These are phyloP conservation scores for Zymoseptoria pseudotritici DNA, from an alignment of 2,329 filamentous ascomycete genomes.

Conservation along the genomic window DNA sequence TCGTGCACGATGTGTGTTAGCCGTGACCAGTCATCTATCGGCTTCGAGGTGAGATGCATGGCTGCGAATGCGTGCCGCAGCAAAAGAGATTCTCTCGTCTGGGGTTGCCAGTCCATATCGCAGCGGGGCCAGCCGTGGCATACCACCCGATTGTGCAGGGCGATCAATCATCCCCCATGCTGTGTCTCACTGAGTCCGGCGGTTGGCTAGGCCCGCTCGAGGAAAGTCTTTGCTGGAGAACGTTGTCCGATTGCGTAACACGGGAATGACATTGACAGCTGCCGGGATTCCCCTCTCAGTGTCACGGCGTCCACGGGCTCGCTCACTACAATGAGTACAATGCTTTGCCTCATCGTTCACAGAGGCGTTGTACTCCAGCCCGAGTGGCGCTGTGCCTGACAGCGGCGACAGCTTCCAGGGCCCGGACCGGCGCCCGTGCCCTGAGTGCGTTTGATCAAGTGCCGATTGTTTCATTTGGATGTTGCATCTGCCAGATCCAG, in stretches of 20 bases:
- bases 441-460: not conserved
- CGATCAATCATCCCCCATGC: not conserved
- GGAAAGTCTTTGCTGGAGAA: not conserved
- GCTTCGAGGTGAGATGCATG: not conserved
- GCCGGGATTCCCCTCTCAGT: not conserved
- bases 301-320: not conserved
- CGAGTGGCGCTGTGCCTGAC: not conserved
- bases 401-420: not conserved
- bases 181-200: not conserved
- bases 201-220: not conserved
- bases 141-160: not conserved
- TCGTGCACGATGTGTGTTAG: not conserved
- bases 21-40: not conserved
- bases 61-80: not conserved
- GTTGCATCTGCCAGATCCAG: not conserved
- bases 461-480: not conserved
- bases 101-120: not conserved
- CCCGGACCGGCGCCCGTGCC: not conserved
- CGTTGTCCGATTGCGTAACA: not conserved
- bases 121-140: not conserved
- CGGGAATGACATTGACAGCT: not conserved
- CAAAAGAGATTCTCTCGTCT: not conserved
- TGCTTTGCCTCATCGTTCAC: not conserved
- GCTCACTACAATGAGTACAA: not conserved
- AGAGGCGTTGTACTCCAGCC: not conserved